These are phyloP conservation scores for Saccharomycopsis synnaedendra DNA, from an alignment of 805 yeast species.

Conservation along the genomic window DNA sequence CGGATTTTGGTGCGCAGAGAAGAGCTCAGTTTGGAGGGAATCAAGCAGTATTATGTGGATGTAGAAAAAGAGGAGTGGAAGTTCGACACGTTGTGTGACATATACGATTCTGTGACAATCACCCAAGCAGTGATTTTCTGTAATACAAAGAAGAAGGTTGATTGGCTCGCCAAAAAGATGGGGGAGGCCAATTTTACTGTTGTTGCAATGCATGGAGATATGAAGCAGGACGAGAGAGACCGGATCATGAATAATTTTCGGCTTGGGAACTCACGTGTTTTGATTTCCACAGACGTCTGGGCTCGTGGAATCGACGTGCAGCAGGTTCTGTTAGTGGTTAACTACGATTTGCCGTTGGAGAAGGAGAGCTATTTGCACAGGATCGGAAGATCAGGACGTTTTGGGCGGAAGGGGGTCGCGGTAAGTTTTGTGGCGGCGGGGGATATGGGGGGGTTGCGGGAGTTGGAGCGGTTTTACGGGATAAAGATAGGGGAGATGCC, in stretches of 20 bases:
- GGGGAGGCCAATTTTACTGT: constrained; percentile 79
- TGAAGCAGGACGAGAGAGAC: constrained; percentile 91
- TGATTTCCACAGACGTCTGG: constrained; percentile 90
- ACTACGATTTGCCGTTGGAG: constrained; percentile 85
- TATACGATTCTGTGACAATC: constrained; percentile 89
- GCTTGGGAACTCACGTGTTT: constrained; percentile 84
- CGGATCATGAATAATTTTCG: constrained; percentile 92
- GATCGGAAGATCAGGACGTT: constrained; percentile 97
- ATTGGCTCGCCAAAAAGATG: constrained; percentile 70
- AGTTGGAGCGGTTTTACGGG: constrained; percentile 74
- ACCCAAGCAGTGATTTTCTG: constrained; percentile 98
- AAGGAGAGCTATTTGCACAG: constrained; percentile 94
- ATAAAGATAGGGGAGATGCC: constrained; percentile 1
- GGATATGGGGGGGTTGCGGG: constrained; percentile 66
- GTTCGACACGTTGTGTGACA: constrained; percentile 87
- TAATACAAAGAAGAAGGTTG: constrained; percentile 91
- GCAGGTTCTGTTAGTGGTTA: constrained; percentile 90
- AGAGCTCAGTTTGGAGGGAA: constrained; percentile 91
- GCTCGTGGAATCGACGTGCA: constrained; percentile 98
- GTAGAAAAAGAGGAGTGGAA: constrained; percentile 92
- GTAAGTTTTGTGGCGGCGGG: constrained; percentile 82
- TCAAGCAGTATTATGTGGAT: constrained; percentile 83
- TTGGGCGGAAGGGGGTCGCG: constrained; percentile 98
- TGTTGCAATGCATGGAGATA: constrained; percentile 91
- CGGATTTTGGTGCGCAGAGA: constrained; percentile 91